phyloP scores from a whole-genome alignment of 371 early-diverging fungal species.

The Mortierella sp. region DNA sequence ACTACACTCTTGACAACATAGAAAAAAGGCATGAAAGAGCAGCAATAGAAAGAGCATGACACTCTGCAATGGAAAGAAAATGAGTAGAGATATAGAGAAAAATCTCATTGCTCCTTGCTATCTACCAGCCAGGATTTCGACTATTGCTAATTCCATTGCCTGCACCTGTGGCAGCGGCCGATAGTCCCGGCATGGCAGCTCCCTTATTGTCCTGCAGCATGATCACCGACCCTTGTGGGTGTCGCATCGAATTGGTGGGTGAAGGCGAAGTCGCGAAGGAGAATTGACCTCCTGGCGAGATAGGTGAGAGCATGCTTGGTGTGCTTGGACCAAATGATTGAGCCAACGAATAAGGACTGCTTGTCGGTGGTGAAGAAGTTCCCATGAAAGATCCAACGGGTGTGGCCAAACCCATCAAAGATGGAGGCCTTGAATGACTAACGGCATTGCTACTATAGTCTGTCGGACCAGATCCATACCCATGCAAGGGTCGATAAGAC shows the following conservation, averaged over 20 bases:
- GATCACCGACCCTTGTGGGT: no score
- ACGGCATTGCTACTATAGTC: constrained; percentile 20
- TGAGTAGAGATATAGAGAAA: neutral
- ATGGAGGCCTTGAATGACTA: constrained; percentile 35
- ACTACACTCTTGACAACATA: no score
- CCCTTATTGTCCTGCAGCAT: no score
- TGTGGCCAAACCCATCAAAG: constrained; percentile 44
- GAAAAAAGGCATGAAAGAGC: no score
- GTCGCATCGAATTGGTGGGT: constrained; percentile 9
- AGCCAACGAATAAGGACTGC: constrained; percentile 24
- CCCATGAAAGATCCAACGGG: constrained; percentile 42
- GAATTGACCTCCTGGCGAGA: constrained; percentile 26
- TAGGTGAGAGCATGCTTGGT: constrained; percentile 40
- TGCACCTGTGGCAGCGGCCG: no score
- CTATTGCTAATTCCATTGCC: no score
- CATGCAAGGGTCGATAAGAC: constrained; percentile 27
- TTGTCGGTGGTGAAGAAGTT: constrained; percentile 24
- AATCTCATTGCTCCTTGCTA: constrained; percentile 3
- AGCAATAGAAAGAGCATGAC: no score
- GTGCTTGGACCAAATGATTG: constrained; percentile 42
- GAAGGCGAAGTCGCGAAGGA: neutral
- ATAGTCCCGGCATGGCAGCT: no score
- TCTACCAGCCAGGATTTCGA: no score
- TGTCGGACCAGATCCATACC: constrained; percentile 18
- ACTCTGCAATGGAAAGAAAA: no score